These are phyloP conservation scores for Candida ponderosae DNA, from an alignment of 805 yeast genomes.

Conservation along the genomic window DNA sequence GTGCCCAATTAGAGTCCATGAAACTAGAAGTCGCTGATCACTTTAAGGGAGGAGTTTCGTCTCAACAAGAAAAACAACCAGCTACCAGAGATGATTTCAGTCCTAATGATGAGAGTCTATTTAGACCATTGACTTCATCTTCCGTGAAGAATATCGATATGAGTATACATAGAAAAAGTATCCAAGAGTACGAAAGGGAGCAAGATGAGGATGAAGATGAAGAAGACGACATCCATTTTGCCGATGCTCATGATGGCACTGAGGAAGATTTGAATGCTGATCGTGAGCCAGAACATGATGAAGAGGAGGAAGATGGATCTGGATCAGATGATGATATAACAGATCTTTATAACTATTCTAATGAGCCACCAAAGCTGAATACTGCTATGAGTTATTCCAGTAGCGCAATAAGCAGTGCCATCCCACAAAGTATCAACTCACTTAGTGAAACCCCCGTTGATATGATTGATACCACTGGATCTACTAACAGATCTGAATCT, in stretches of 20 bases:
- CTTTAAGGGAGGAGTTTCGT: too few species aligned
- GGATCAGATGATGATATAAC: slow-evolving; percentile 22
- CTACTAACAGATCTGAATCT: not conserved
- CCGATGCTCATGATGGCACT: slow-evolving; percentile 1
- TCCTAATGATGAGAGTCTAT: not conserved
- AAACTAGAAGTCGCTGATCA: not conserved
- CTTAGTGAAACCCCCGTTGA: not conserved
- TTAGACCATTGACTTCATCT: not conserved
- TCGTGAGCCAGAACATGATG: slow-evolving; percentile 3
- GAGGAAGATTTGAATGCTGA: not conserved
- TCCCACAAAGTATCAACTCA: not conserved
- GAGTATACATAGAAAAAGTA: slow-evolving; percentile 22
- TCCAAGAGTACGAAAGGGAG: slow-evolving; percentile 13
- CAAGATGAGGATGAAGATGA: slow-evolving; percentile 6
- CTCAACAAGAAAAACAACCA: too few species aligned
- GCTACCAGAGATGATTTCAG: too few species aligned
- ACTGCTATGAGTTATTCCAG: too few species aligned
- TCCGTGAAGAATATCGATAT: slow-evolving; percentile 19
- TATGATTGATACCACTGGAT: not conserved
- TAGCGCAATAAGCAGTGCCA: too few species aligned
- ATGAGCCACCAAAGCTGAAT: too few species aligned
- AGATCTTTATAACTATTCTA: slow-evolving; percentile 12
- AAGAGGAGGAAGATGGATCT: slow-evolving; percentile 19
- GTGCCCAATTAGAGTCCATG: not conserved
- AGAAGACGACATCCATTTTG: not conserved